Conservation (phyloP, 352 stramenopile genomes). For the Phytopythium delawarense region DNA sequence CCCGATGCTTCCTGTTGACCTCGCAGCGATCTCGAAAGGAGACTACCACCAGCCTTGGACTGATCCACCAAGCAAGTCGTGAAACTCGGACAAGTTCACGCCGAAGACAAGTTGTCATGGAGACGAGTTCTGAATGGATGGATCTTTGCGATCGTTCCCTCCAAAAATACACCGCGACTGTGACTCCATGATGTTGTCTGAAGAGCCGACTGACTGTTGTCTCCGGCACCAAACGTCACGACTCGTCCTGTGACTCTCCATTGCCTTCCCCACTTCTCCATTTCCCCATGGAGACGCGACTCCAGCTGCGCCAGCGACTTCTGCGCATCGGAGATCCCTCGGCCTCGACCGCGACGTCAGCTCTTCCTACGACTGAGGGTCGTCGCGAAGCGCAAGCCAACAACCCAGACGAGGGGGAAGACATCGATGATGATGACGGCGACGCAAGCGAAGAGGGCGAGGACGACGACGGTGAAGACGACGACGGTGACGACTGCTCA, state of each 20-base stretch:
- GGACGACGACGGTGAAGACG: conserved; percentile 38
- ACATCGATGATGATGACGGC: conserved; percentile 17
- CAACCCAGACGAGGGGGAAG: conserved; percentile 20
- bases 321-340: conserved; percentile 33
- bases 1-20: neutral
- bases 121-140: too few species aligned
- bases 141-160: too few species aligned
- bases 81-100: neutral
- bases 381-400: conserved; percentile 10
- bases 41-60: neutral
- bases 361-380: neutral
- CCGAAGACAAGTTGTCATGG: neutral
- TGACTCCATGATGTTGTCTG: too few species aligned
- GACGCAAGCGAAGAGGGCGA: conserved; percentile 39
- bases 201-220: too few species aligned
- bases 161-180: too few species aligned
- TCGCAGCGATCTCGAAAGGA: neutral
- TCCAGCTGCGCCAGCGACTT: conserved; percentile 29
- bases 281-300: conserved; percentile 30
- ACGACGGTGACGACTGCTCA: conserved; percentile 22
- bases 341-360: neutral
- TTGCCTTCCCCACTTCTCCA: neutral
- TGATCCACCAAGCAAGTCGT: neutral
- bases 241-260: too few species aligned
- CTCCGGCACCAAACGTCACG: neutral